Base-by-base conservation (phyloP, 2,329 filamentous ascomycete genomes). In the Clonostachys sp. region DNA sequence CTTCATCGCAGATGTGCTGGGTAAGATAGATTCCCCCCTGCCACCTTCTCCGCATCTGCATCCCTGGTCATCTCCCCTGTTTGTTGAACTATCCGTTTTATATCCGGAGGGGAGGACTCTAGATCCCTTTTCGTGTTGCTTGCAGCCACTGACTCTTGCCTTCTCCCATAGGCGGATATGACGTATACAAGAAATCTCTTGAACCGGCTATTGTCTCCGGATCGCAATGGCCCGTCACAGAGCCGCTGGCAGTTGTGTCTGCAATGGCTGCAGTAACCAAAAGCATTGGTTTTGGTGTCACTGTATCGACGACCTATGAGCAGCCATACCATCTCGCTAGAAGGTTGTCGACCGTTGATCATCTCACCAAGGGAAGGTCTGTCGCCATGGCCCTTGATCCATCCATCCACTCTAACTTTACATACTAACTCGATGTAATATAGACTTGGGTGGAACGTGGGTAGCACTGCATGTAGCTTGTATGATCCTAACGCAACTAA, bases 211-310 rank as follows among this genome's bases (percentile, higher is more conserved):
- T 86, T 44, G 61, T 73, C 1, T 79, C 81, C 0, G 84, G 81
- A 2, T 81, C 83, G 0, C 84, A 88, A 61, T 87, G 81, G 75
- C 84, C 84, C 0, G 80, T 87, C n/a, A 86, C 85, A 50, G 84
- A 88, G 58, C 84, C 84, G 0, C 57, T 87, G 2, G 52, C 59
- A 7, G 73, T 83, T 3, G 71, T 87, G 0, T 73, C 83, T 3
- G 82, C 83, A 3, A 85, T 87, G 82, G 83, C 84, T 1, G 83
- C 83, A 1, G 83, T 72, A 0, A 87, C 84, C 0, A 75, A 79
- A 52, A 85, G 72, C 49, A 75, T 89, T n/a, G 80, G 77, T 0
- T 87, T 88, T 50, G 84, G 84, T 1, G 80, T 87, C 2, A 87
- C 84, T 0, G 75, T 83, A 1, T 78, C 79, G 2, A 86, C 84